Evolutionary conservation across 2,329 filamentous ascomycete genomes (phyloP), one percentile per base, ranked within the genome.

Genomic region (Fonsecaea monophora): DNA sequence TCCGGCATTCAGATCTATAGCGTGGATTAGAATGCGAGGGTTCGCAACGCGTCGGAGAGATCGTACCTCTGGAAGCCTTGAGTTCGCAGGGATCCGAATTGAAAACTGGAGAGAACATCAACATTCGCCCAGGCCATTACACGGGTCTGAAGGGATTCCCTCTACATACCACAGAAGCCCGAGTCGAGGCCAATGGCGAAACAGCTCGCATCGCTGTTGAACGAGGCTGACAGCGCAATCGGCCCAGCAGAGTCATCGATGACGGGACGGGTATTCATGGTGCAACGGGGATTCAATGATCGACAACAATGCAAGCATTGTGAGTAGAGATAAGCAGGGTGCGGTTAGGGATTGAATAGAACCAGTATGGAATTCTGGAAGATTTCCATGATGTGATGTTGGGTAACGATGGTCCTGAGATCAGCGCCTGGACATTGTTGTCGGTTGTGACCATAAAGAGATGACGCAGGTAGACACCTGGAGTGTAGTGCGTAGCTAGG

Each of bases 161-260:
- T 58, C 53, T 48, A 77, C 89, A 74, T 85, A 94, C 92, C 88
- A 78, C 90, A 91, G 77, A 96, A 94, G 34, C 94, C 94, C 10
- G 89, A 89, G 75, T 96, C 91, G 8, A 97, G 83, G 8, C 92
- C 95, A 35, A 96, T 91, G 32, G 92, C 87, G 78, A 98, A 98
- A 75, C 90, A 94, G 73, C 88, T 94, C 71, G 87, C 87, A 77
- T 95, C 92, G 74, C 88, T 85, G 76, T 97, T 98, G 82, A 97
- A 97, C 8, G 91, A 88, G 54, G 90, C 88, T 13, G 92, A 96
- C 42, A 97, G 85, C 10, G 93, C 94, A 68, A 89, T 86, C 4
- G 91, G 90, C 62, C 89, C 87, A 53, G 85, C 85, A 18, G 91
- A 88, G 59, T 88, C 87, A 81, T 96, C 92, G 75, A 98, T 92